Evolutionary conservation across 2,329 filamentous ascomycete genomes (phyloP).

Genomic region (Geosmithia morbida): DNA sequence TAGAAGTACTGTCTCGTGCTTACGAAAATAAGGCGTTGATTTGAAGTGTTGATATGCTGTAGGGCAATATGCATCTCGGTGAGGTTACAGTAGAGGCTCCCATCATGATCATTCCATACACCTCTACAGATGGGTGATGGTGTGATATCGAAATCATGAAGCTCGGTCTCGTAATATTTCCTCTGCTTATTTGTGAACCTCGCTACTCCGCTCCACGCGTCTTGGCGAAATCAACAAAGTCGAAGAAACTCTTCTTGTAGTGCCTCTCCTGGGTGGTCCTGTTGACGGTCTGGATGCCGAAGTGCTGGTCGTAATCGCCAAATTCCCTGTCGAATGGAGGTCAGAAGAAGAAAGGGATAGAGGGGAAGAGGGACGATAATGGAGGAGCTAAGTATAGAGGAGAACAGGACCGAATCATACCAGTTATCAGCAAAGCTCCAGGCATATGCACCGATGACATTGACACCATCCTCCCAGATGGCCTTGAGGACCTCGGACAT

Average conservation of each 20-base stretch:
- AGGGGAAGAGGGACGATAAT: background rate
- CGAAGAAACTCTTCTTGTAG: slow-evolving; percentile 45
- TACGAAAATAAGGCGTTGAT: no score
- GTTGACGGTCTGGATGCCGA: slow-evolving; percentile 43
- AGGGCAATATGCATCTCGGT: no score
- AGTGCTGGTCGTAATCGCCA: slow-evolving; percentile 26
- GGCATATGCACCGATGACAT: slow-evolving; percentile 36
- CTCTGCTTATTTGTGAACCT: background rate
- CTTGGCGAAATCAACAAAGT: slow-evolving; percentile 36
- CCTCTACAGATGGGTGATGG: no score
- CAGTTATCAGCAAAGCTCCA: slow-evolving; percentile 40
- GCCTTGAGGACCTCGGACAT: slow-evolving; percentile 38
- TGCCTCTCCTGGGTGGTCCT: slow-evolving; percentile 31
- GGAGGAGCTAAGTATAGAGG: background rate
- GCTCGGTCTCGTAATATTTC: no score
- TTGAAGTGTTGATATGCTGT: no score
- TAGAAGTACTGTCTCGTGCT: background rate
- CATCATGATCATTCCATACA: no score
- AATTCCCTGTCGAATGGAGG: slow-evolving; percentile 22
- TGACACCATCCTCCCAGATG: slow-evolving; percentile 39
- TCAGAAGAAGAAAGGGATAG: background rate
- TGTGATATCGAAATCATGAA: no score
- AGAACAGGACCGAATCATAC: slow-evolving; percentile 3
- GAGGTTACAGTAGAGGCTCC: no score
- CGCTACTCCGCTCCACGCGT: slow-evolving; percentile 11